Evolutionary conservation across 352 stramenopile genomes (phyloP).

Genomic region (Sclerospora graminicola): DNA sequence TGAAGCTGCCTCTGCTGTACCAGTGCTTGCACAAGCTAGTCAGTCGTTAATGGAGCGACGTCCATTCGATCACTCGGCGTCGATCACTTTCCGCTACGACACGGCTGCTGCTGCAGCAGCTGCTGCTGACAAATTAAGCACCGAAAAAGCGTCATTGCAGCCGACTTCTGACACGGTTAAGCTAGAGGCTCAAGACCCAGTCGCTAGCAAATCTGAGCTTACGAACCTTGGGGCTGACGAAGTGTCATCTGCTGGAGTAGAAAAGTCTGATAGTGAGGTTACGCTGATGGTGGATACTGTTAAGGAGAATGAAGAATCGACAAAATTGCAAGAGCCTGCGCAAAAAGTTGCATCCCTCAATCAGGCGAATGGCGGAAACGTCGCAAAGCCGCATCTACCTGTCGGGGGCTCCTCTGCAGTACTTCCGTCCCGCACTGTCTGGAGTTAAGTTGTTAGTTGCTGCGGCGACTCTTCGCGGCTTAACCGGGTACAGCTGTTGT

Average conservation of each 20-base stretch:
- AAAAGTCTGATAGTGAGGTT: slow-evolving; percentile 8
- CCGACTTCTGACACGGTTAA: slow-evolving; percentile 6
- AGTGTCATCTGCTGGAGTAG: slow-evolving; percentile 4
- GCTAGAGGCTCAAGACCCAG: slow-evolving; percentile 5
- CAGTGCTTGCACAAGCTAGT: slow-evolving; percentile 43
- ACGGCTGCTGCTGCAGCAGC: slow-evolving; percentile 21
- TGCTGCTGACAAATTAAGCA: slow-evolving; percentile 19
- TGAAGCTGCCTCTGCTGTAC: slow-evolving; percentile 44
- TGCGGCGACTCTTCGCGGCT: slow-evolving; percentile 2
- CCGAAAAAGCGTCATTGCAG: slow-evolving; percentile 10
- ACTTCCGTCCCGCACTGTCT: slow-evolving; percentile 43
- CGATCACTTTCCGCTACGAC: slow-evolving; percentile 57
- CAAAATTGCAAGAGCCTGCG: slow-evolving; percentile 7
- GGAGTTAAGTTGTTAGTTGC: slow-evolving; percentile 28
- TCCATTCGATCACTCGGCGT: slow-evolving; percentile 55
- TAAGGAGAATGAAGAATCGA: slow-evolving; percentile 14
- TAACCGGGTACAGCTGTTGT: slow-evolving; percentile 1
- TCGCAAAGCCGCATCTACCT: slow-evolving; percentile 16
- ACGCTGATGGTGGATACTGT: slow-evolving; percentile 4
- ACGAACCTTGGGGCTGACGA: slow-evolving; percentile 6
- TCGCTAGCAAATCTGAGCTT: slow-evolving; percentile 2
- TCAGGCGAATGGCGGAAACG: slow-evolving; percentile 7
- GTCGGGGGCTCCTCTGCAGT: slow-evolving; percentile 14
- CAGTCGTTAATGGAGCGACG: slow-evolving; percentile 53
- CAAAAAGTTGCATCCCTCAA: slow-evolving; percentile 23